phyloP scores from a whole-genome alignment of 2,329 filamentous ascomycete genomes.

The Periconia sp. region DNA sequence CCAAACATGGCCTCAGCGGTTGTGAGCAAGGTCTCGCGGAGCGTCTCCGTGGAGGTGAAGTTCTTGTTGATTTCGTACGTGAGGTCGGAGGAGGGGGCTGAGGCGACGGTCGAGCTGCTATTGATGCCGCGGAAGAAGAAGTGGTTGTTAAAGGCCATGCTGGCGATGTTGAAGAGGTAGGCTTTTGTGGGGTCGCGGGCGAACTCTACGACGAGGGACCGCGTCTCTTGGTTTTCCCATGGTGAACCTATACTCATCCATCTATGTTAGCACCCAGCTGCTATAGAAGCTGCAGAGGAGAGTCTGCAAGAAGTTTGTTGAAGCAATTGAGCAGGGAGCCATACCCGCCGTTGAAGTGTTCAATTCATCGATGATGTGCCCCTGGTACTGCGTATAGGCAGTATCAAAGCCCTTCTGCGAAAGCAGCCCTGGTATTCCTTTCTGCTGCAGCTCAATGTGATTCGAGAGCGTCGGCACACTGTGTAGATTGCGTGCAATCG shows the following conservation, averaged over 20 bases:
- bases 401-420: conserved; percentile 72
- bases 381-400: conserved; percentile 85
- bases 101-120: conserved; percentile 29
- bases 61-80: conserved; percentile 65
- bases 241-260: conserved; percentile 61
- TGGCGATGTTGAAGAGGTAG: conserved; percentile 91
- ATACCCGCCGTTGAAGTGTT: conserved; percentile 76
- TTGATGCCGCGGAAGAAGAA: conserved; percentile 75
- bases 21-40: conserved; percentile 78
- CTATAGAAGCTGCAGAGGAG: conserved; percentile 1
- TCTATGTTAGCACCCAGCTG: conserved; percentile 11
- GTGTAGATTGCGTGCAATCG: conserved; percentile 43
- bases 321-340: background rate
- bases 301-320: conserved; percentile 39
- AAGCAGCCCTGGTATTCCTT: conserved; percentile 74
- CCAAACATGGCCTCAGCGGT: conserved; percentile 93
- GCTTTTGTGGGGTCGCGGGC: conserved; percentile 81
- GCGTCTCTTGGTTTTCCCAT: conserved; percentile 65
- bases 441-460: conserved; percentile 50
- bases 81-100: conserved; percentile 57
- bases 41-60: conserved; percentile 83
- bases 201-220: conserved; percentile 74
- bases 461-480: conserved; percentile 57
- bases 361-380: conserved; percentile 74
- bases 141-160: conserved; percentile 91